phyloP scores from a whole-genome alignment of 345 rosid species.

The Citrus cavaleriei region DNA sequence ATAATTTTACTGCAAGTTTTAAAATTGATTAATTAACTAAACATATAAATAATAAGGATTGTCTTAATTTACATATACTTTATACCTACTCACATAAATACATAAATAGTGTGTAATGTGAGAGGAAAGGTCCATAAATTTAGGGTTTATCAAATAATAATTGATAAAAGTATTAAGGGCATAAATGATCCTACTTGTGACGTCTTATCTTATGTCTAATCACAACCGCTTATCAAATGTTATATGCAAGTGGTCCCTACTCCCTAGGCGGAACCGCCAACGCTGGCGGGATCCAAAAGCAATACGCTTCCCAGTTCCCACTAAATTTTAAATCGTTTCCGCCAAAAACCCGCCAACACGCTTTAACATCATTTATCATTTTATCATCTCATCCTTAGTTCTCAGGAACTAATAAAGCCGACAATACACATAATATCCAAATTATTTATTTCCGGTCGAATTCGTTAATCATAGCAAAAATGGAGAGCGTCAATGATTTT shows the following conservation, averaged over 20 bases:
- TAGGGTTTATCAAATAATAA: no score
- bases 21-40: no score
- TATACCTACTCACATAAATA: no score
- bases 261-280: no score
- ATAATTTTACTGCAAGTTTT: no score
- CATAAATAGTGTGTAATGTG: no score
- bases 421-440: not conserved
- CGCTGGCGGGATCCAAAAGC: slow-evolving; percentile 14
- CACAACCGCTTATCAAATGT: not conserved
- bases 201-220: not conserved
- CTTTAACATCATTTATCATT: not conserved
- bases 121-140: no score
- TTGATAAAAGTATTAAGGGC: no score
- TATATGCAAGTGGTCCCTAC: not conserved
- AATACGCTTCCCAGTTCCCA: slow-evolving; percentile 7
- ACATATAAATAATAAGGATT: no score
- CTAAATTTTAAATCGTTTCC: slow-evolving; percentile 30
- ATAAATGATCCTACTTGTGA: no score
- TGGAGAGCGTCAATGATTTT: slow-evolving; percentile 49
- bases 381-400: not conserved
- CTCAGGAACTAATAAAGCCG: not conserved
- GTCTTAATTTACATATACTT: no score
- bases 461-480: slow-evolving; percentile 17
- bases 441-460: not conserved
- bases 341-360: slow-evolving; percentile 20